Evolutionary conservation across 345 rosid genomes (phyloP).

Genomic region (Linum usitatissimum): DNA sequence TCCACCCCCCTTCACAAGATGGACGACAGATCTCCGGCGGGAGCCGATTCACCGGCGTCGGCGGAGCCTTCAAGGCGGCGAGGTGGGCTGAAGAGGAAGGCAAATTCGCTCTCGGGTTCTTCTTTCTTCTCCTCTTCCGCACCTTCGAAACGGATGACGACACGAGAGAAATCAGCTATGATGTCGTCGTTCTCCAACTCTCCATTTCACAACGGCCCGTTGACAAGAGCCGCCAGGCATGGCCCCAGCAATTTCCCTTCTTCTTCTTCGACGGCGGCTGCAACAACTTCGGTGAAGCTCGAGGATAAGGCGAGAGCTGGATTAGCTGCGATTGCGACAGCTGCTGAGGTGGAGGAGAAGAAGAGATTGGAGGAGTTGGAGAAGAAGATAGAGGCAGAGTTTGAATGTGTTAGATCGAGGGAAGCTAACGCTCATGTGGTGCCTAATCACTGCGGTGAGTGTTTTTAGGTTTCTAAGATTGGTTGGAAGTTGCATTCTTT

Average conservation of each 20-base stretch:
- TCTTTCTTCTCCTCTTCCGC: slow-evolving; percentile 30
- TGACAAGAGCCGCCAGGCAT: slow-evolving; percentile 79
- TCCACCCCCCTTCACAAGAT: slow-evolving; percentile 4
- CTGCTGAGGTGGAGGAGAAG: slow-evolving; percentile 27
- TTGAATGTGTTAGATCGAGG: slow-evolving; percentile 76
- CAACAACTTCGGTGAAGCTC: slow-evolving; percentile 19
- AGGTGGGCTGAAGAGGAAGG: slow-evolving; percentile 55
- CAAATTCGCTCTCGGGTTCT: slow-evolving; percentile 35
- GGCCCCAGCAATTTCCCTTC: slow-evolving; percentile 37
- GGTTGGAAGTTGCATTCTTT: not conserved
- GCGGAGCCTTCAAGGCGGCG: slow-evolving; percentile 63
- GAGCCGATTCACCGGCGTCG: slow-evolving; percentile 40
- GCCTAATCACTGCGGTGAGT: slow-evolving; percentile 89
- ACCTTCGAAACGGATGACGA: slow-evolving; percentile 57
- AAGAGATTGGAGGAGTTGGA: slow-evolving; percentile 72
- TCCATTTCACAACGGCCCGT: slow-evolving; percentile 75
- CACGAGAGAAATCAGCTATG: slow-evolving; percentile 63
- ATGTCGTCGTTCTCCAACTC: slow-evolving; percentile 24
- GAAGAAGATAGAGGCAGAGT: slow-evolving; percentile 64
- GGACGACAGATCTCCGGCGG: slow-evolving; percentile 26
- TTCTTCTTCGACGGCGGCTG: slow-evolving; percentile 8
- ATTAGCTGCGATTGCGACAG: slow-evolving; percentile 13
- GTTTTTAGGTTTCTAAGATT: not conserved
- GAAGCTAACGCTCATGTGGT: slow-evolving; percentile 59
- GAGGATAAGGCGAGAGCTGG: slow-evolving; percentile 19